Conservation (phyloP, 73 alveolate species). For the Paramecium biaurelia region DNA sequence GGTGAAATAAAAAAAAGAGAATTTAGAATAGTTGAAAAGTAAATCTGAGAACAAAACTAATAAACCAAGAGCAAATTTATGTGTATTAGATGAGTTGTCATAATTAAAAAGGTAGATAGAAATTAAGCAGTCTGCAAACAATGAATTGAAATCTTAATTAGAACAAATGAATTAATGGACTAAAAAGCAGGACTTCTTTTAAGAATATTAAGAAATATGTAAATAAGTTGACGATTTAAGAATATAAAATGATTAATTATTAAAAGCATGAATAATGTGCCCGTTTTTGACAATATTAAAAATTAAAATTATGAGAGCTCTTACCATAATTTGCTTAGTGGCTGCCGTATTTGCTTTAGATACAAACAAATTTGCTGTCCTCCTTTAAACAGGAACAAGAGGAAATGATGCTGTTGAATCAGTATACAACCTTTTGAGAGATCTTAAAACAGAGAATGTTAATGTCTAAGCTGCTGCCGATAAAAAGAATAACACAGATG, state of each 20-base stretch:
- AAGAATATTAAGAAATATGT: conserved; percentile 18
- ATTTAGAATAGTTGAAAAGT: background rate
- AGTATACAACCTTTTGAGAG: conserved; percentile 44
- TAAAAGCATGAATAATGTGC: conserved; percentile 3
- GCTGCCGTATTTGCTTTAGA: conserved; percentile 27
- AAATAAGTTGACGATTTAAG: conserved; percentile 37
- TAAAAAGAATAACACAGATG: conserved; percentile 46
- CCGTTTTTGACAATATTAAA: conserved; percentile 37
- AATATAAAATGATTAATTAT: conserved; percentile 24
- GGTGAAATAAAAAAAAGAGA: background rate
- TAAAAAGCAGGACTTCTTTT: background rate
- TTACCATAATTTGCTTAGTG: conserved; percentile 46
- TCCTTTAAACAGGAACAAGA: conserved; percentile 52
- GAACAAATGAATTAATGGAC: background rate
- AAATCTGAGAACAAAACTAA: background rate
- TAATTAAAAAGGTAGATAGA: background rate
- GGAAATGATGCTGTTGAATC: conserved; percentile 58
- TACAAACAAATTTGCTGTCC: conserved; percentile 41
- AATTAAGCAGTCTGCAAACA: background rate
- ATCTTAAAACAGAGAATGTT: conserved; percentile 50
- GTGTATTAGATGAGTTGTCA: background rate
- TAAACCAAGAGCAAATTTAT: background rate
- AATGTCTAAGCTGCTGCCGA: conserved; percentile 52
- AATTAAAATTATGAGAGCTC: conserved; percentile 16
- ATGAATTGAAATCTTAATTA: background rate